Evolutionary conservation across 257 asterid species (phyloP), one percentile per base, ranked within the genome.

Genomic region (Schizonepeta tenuifolia): DNA sequence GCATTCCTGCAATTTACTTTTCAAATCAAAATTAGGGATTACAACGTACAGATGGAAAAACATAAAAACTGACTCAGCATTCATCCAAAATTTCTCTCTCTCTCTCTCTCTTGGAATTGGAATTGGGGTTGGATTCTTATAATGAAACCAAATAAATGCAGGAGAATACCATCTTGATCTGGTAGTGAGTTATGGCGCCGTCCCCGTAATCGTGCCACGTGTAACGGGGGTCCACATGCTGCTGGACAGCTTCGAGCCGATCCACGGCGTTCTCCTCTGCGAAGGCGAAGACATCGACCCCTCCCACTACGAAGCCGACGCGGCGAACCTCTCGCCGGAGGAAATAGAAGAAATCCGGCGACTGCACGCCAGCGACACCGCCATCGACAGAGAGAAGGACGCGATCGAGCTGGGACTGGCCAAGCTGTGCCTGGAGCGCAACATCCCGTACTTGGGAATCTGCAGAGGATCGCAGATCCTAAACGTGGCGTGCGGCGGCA

Each of bases 261-360:
- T 92, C 26, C 98, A 92, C 66, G 98, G 98, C 18, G 96, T 92
- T 18, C 90, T 92, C 22, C 90, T 92, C 56, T 92, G 98, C 47
- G 96, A 92, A 70, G 98, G 98, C 11, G 98, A 92, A 58, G 98
- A 92, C 71, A 88, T 90, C 22, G 94, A 90, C 55, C 96, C 98
- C 1, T 88, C 96, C 0, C 87, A 73, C 18, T 90, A 92, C 66
- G 96, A 86, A 20, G 82, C 91, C 10, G 97, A 82, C 33, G 13
- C 57, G 7, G 72, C 88, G 0, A 75, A 79, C 31, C 73, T 90
- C 14, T 82, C 96, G 5, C 41, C 80, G 0, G 88, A 88, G 11
- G 98, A 92, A 9, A 31, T 90, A 0, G 96, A 92, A 67, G 96
- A 90, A 24, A 86, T 92, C 9, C 86, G 82, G 5, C 57, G 77